phyloP scores from a whole-genome alignment of 1,139 yeast genomes.

The Suhomyces wounanorum region DNA sequence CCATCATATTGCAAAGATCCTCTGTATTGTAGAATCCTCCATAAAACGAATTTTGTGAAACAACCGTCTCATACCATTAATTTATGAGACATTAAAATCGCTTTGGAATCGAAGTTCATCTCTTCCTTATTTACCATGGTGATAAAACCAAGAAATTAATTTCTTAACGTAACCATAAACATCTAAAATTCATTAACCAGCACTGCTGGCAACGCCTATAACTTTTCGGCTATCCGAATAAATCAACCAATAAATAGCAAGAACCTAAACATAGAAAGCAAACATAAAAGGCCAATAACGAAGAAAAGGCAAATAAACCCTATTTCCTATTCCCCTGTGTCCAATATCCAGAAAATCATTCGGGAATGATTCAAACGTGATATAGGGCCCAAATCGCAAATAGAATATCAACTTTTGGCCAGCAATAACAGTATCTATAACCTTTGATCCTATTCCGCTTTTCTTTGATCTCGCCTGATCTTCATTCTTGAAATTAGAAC shows the following conservation, averaged over 20 bases:
- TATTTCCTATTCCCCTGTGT: neutral
- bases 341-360: neutral
- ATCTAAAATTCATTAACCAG: slow-evolving; percentile 2
- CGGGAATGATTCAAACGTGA: neutral
- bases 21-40: too few relatives aligned
- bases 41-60: too few relatives aligned
- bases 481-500: neutral
- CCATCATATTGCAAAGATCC: too few relatives aligned
- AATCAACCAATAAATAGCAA: slow-evolving; percentile 6
- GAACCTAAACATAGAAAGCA: slow-evolving; percentile 1
- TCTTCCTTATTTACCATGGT: too few relatives aligned
- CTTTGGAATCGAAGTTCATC: too few relatives aligned
- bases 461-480: neutral
- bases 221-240: slow-evolving; percentile 8
- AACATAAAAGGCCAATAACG: neutral
- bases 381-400: neutral
- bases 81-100: too few relatives aligned
- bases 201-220: slow-evolving; percentile 4
- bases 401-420: neutral
- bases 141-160: too few relatives aligned
- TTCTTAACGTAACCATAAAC: neutral
- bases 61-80: too few relatives aligned
- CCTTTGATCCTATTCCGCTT: neutral
- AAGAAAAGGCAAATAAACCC: neutral
- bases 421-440: neutral